Conservation (phyloP, 371 early-diverging fungal genomes). For the Rhizopus arrhizus region DNA sequence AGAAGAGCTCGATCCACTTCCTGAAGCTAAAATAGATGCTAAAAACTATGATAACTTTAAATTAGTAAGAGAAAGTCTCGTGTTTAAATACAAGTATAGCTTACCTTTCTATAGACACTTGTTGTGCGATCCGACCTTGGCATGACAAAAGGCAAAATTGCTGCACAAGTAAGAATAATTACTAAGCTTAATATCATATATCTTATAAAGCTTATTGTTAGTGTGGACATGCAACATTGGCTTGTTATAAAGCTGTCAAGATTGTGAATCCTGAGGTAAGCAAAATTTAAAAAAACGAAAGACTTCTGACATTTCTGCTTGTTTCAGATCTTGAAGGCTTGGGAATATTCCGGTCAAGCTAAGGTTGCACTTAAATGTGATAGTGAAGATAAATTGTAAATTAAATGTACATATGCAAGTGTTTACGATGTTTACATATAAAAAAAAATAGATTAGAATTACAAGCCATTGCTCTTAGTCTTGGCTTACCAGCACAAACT, state of each 20-base stretch:
- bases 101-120: constrained; percentile 56
- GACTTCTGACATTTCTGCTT: neutral
- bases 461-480: constrained; percentile 67
- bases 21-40: constrained; percentile 32
- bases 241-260: constrained; percentile 74
- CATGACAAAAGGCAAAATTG: constrained; percentile 96
- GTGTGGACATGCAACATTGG: constrained; percentile 94
- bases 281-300: neutral
- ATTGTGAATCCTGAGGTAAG: constrained; percentile 57
- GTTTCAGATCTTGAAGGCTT: constrained; percentile 59
- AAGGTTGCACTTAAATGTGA: constrained; percentile 85
- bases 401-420: neutral
- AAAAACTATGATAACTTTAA: constrained; percentile 49
- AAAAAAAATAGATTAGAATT: constrained; percentile 61
- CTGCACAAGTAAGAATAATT: constrained; percentile 74
- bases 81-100: neutral
- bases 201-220: constrained; percentile 18
- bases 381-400: constrained; percentile 80
- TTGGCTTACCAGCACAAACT: constrained; percentile 79
- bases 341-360: constrained; percentile 84
- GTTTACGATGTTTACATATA: neutral
- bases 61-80: constrained; percentile 35
- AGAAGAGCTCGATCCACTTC: constrained; percentile 41
- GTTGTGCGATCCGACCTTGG: constrained; percentile 87
- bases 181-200: neutral